Base-by-base conservation (phyloP, 352 stramenopile species). In the Pythium myriotylum region DNA sequence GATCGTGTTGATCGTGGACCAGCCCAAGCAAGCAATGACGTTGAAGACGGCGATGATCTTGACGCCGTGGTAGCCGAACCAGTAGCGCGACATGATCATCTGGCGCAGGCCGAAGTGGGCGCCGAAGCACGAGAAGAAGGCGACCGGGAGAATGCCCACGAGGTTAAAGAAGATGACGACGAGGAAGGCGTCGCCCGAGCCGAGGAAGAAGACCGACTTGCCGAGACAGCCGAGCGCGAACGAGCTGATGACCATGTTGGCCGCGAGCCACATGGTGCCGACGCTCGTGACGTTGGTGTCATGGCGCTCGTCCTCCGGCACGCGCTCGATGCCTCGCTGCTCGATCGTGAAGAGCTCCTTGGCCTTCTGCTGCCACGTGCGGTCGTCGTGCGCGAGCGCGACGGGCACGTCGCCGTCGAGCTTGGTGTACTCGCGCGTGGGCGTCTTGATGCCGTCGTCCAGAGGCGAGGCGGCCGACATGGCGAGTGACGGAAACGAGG, bases 31-130 rank as follows among this genome's bases (percentile, higher is more conserved):
- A 13, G 73, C 57, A 24, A 77, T 67, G 27, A 81, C 73, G 54
- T 73, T 81, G 64, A 81, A 74, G 14, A 81, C 14, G 12, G 73
- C 73, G 22, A 81, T 60, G 67, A 81, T 59, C 54, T 74, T 74
- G 61, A 76, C 67, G 48, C 73, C 73, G 64, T 81, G 56, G 54
- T 50, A 78, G 52, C 73, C 73, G 56, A 74, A 81, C 73, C 73
- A 81, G 70, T 67, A 78, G 43, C 73, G 73, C 48, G 73, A 81
- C 20, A 81, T 50, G n/a, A 81, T 59, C 60, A 81, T 81, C 65
- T 81, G 73, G 12, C 73, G 73, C 56, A 81, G 64, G 0, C 73
- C 73, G 56, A 81, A 81, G 60, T 67, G 59, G 16, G 70, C 52
- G 20, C 73, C 73, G 26, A 81, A 78, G 43, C 70, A 76, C 46